These are phyloP conservation scores for Hortaea werneckii DNA, from an alignment of 2,329 filamentous ascomycete genomes.

Conservation along the genomic window DNA sequence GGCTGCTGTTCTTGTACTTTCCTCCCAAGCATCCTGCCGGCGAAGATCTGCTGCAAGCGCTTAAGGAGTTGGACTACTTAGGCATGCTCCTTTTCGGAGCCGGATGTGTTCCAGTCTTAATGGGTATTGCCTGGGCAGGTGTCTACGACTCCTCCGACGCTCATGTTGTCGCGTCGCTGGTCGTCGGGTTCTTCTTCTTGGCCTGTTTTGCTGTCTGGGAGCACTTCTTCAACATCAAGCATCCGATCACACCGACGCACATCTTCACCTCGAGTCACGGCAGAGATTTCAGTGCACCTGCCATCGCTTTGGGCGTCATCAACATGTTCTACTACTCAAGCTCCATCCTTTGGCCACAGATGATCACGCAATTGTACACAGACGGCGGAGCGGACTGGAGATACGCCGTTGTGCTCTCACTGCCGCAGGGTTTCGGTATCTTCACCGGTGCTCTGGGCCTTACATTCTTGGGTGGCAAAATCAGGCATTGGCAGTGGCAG, in stretches of 20 bases:
- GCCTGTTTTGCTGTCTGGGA: too few species aligned
- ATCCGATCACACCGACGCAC: too few species aligned
- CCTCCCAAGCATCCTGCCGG: constrained; percentile 32
- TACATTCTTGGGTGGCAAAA: constrained; percentile 31
- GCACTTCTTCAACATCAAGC: too few species aligned
- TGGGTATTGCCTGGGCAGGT: constrained; percentile 20
- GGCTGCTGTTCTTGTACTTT: constrained; percentile 33
- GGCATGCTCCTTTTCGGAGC: constrained; percentile 23
- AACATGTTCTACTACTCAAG: too few species aligned
- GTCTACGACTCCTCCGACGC: too few species aligned
- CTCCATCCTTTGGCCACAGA: too few species aligned
- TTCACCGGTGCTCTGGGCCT: constrained; percentile 34
- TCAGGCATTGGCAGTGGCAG: constrained; percentile 40
- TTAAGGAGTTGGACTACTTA: constrained; percentile 25
- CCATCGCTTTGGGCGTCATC: too few species aligned
- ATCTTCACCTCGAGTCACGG: too few species aligned
- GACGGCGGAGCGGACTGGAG: constrained; percentile 3
- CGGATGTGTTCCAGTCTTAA: constrained; percentile 20
- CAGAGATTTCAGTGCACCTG: too few species aligned
- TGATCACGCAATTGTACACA: too few species aligned
- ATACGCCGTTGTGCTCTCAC: constrained; percentile 26
- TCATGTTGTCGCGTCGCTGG: too few species aligned
- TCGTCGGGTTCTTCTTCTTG: too few species aligned
- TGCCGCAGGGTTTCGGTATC: constrained; percentile 38
- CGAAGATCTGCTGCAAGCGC: constrained; percentile 13